Evolutionary conservation across 2,329 filamentous ascomycete species (phyloP).

Genomic region (Lithohypha guttulata): DNA sequence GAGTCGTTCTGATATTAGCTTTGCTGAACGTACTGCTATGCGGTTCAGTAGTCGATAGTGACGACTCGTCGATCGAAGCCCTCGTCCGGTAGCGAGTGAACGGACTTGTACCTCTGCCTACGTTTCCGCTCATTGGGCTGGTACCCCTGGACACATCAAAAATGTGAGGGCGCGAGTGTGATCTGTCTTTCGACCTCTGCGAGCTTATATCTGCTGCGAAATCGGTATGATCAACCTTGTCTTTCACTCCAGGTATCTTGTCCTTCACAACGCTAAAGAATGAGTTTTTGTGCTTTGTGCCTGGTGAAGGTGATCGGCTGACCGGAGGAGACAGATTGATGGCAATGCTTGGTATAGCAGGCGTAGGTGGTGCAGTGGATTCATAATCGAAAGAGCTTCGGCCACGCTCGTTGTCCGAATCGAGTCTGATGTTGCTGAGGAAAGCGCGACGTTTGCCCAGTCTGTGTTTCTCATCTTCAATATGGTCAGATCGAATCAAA

Average conservation of each 20-base stretch:
- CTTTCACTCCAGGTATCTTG: conserved; percentile 29
- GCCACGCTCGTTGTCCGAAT: conserved; percentile 8
- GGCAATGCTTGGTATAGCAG: conserved; percentile 42
- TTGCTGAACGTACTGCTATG: conserved; percentile 21
- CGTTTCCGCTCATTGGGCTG: conserved; percentile 19
- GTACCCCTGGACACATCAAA: conserved; percentile 14
- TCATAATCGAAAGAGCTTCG: conserved; percentile 34
- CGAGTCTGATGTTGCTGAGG: conserved; percentile 2
- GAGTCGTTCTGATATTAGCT: conserved; percentile 35
- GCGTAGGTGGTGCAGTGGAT: conserved; percentile 35
- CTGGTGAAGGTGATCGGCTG: conserved; percentile 55
- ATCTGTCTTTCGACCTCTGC: conserved; percentile 7
- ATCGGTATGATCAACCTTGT: conserved; percentile 34
- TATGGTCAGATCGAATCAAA: not conserved
- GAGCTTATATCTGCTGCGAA: conserved; percentile 15
- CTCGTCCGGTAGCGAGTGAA: conserved; percentile 11
- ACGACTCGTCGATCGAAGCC: conserved; percentile 1
- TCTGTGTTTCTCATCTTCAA: not conserved
- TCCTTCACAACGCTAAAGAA: conserved; percentile 33
- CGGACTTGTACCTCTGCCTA: conserved; percentile 19
- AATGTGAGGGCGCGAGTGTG: not conserved
- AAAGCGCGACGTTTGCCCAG: conserved; percentile 1
- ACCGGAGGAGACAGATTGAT: conserved; percentile 53
- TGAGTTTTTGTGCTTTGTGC: conserved; percentile 41
- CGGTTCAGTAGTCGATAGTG: not conserved